Evolutionary conservation across 2,329 filamentous ascomycete genomes (phyloP), one percentile per base, ranked within the genome.

Genomic region (Rhexocercosporidium sp.): DNA sequence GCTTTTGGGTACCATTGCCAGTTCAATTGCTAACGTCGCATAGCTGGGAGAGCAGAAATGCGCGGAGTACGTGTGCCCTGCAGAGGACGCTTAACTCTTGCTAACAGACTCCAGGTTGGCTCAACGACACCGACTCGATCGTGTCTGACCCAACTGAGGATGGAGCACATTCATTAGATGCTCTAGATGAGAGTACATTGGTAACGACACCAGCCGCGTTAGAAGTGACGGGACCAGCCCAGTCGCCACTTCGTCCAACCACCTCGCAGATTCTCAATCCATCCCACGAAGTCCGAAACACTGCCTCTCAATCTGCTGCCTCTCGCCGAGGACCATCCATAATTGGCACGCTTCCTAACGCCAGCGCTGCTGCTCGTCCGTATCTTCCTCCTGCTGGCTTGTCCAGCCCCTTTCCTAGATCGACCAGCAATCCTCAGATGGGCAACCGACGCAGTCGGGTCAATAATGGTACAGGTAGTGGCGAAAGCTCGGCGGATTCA

Each of bases 21-120:
- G 12, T 14, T 20, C 18, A 37, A 39, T 18, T 57, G 20, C 54
- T 57, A 34, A 57, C 54, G 7, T 12, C 22, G n/a, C 3, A 41
- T 20, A 57, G 54, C 31, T 57, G 31, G 20, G 54, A 57, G 9
- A 41, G n/a, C n/a, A 57, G n/a, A 39, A 57, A 57, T 39, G 54
- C 54, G 31, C 31, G 31, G 34, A 25, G 54, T 57, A 57, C 20
- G 54, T 57, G 18, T 18, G 11, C 54, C 20, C 12, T 25, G 5
- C 8, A 27, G 3, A 20, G 7, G 20, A 22, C 20, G 11, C n/a
- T 12, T 7, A 12, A 27, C 9, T 16, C 12, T 2, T 57, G 34
- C 31, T 57, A 18, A 57, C 31, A 25, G 25, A 37, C 6, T 25
- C n/a, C 18, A 57, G 54, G 37, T 20, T 57, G 54, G 54, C 25